Conservation (phyloP, 768 basidiomycete species). For the Lactarius quietus region DNA sequence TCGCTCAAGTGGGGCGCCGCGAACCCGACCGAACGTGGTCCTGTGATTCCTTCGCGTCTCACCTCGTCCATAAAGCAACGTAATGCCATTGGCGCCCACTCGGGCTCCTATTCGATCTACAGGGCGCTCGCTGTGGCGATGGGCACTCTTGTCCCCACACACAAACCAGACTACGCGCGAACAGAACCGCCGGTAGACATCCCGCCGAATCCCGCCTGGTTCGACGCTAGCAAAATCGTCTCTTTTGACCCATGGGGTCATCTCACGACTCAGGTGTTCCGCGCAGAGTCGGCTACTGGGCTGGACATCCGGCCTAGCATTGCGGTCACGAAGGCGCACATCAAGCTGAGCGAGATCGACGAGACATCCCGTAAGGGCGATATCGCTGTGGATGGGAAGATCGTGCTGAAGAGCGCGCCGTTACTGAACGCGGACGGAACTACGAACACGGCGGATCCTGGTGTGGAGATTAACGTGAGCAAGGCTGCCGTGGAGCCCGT, state of each 20-base stretch:
- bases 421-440: conserved; percentile 62
- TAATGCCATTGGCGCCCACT: conserved; percentile 92
- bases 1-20: conserved; percentile 79
- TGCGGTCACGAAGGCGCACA: conserved; percentile 86
- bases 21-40: conserved; percentile 65
- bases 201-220: conserved; percentile 76
- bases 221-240: conserved; percentile 74
- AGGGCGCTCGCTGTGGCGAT: conserved; percentile 90
- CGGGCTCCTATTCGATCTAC: conserved; percentile 93
- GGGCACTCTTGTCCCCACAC: conserved; percentile 71
- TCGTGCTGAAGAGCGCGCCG: conserved; percentile 69
- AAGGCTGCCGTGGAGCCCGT: conserved; percentile 97
- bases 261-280: conserved; percentile 70
- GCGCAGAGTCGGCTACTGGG: conserved; percentile 57
- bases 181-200: conserved; percentile 85
- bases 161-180: conserved; percentile 77
- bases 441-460: conserved; percentile 53
- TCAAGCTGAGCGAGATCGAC: conserved; percentile 94
- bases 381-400: conserved; percentile 73
- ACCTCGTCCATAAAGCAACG: conserved; percentile 81
- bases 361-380: conserved; percentile 70
- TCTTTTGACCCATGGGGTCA: conserved; percentile 95
- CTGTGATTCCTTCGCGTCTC: conserved; percentile 85
- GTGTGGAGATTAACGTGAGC: conserved; percentile 83
- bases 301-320: conserved; percentile 91